phyloP scores from a whole-genome alignment of 176 grass and related monocot species.

The Melocanna baccifera region DNA sequence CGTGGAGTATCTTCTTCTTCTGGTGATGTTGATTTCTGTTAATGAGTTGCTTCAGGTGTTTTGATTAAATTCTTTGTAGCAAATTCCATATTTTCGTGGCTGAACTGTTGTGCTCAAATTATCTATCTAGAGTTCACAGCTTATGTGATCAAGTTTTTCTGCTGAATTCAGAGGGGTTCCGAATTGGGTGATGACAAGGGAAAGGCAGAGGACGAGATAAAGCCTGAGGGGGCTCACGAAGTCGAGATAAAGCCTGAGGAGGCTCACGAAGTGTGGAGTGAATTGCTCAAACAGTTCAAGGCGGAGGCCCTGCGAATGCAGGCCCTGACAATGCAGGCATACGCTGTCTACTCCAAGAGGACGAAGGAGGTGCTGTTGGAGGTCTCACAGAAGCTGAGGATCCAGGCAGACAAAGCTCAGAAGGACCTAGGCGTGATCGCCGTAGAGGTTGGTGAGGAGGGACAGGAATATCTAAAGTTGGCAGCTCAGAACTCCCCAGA shows the following conservation, averaged over 20 bases:
- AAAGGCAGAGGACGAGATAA: constrained; percentile 32
- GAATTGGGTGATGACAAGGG: constrained; percentile 12
- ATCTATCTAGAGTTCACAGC: neutral
- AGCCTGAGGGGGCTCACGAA: constrained; percentile 51
- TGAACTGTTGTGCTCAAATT: neutral
- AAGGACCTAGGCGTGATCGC: constrained; percentile 60
- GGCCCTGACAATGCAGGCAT: constrained; percentile 42
- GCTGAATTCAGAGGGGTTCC: constrained; percentile 21
- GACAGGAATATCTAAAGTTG: constrained; percentile 68
- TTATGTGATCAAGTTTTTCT: neutral
- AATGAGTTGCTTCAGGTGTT: neutral
- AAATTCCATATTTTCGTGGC: neutral
- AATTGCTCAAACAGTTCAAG: constrained; percentile 70
- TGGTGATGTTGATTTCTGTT: neutral
- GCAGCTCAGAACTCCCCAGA: constrained; percentile 79
- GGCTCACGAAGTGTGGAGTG: constrained; percentile 64
- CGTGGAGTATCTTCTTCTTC: neutral
- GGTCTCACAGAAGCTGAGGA: constrained; percentile 63
- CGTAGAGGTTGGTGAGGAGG: constrained; percentile 64
- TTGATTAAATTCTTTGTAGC: neutral
- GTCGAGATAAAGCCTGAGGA: constrained; percentile 47
- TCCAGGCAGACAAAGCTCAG: constrained; percentile 78
- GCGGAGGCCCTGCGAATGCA: constrained; percentile 60
- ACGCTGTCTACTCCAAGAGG: constrained; percentile 69
- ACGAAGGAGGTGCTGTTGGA: constrained; percentile 62